These are phyloP conservation scores for Uronychia binucleata DNA, from an alignment of 73 alveolate genomes.

Conservation along the genomic window DNA sequence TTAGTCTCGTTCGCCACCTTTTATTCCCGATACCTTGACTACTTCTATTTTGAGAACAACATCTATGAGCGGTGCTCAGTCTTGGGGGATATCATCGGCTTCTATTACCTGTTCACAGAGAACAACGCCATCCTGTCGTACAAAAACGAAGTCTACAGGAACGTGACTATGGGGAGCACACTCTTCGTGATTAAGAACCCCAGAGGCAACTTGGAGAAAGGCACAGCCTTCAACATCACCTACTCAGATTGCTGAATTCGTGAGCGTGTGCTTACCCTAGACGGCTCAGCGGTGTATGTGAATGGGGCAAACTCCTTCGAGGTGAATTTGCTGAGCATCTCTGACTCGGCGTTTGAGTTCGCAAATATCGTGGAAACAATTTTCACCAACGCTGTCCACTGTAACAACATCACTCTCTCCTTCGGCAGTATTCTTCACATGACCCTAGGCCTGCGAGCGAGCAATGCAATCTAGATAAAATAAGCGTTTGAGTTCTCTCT, in stretches of 20 bases:
- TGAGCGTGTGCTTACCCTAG: neutral
- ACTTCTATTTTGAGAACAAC: neutral
- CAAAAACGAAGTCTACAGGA: neutral
- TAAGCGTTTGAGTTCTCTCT: neutral
- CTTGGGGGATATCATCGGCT: neutral
- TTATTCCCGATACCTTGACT: neutral
- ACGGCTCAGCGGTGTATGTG: neutral
- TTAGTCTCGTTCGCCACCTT: neutral
- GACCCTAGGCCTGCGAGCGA: neutral
- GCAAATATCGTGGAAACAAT: neutral
- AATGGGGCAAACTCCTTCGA: neutral
- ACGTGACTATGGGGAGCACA: neutral
- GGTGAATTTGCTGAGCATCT: neutral
- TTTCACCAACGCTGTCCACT: neutral
- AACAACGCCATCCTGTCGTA: neutral
- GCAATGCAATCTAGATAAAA: neutral
- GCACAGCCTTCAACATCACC: neutral
- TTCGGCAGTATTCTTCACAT: neutral
- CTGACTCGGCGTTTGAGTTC: neutral
- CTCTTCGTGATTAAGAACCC: neutral
- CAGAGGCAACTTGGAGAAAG: neutral
- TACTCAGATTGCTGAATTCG: neutral
- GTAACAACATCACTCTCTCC: neutral
- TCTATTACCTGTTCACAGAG: neutral
- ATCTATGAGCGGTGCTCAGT: neutral